Evolutionary conservation across 139 green algal species (phyloP).

Genomic region (Pleodorina starrii): DNA sequence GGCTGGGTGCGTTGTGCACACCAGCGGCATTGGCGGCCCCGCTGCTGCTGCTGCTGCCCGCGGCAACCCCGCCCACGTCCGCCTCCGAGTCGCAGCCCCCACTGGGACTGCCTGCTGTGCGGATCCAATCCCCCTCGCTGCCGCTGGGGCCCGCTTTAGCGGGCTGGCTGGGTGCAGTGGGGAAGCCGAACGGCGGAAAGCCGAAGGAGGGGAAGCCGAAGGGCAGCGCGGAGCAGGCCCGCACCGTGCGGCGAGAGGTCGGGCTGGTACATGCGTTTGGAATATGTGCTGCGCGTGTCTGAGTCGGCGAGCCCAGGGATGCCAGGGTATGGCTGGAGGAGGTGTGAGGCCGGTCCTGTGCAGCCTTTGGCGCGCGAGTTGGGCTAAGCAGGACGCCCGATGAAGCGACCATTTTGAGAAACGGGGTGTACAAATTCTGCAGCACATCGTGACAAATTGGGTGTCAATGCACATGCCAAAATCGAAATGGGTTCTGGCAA

Average conservation of each 20-base stretch:
- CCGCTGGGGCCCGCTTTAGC: not conserved
- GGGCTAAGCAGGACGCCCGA: not conserved
- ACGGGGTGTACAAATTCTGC: not conserved
- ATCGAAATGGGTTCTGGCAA: slow-evolving; percentile 15
- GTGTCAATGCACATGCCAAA: not conserved
- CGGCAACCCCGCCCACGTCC: not conserved
- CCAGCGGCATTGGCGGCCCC: not conserved
- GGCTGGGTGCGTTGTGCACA: not conserved
- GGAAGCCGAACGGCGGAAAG: not conserved
- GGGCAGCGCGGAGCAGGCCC: not conserved
- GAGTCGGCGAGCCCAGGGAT: not conserved
- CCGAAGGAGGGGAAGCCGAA: slow-evolving; percentile 19
- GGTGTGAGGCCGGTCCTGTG: not conserved
- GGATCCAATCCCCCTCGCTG: not conserved
- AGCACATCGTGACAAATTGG: too few species aligned
- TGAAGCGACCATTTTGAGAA: not conserved
- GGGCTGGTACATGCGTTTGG: not conserved
- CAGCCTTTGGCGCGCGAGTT: not conserved
- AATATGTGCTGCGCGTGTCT: not conserved
- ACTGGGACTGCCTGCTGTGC: not conserved
- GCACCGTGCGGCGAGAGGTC: not conserved
- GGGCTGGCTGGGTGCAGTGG: not conserved
- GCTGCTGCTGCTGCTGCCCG: slow-evolving; percentile 1
- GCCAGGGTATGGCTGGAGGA: not conserved
- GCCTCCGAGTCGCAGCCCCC: not conserved